A percentile compares a stretch with the other conserved stretches of the same genome.
phyloP scores from a whole-genome alignment of 2,329 filamentous ascomycete genomes.

The Rhytidhysteron rufulum region DNA sequence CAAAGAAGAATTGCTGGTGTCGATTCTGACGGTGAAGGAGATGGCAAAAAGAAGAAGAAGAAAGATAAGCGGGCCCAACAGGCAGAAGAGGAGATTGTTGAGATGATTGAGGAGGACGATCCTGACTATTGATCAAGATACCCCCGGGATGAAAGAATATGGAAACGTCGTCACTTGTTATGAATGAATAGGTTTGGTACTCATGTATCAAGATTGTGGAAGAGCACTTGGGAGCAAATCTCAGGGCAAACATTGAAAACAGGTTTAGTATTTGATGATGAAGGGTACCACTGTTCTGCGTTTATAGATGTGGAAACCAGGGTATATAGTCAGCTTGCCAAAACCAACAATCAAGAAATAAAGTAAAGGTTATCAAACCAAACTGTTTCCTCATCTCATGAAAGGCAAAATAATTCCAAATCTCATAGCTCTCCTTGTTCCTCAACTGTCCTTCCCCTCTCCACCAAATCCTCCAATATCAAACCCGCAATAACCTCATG shows the following conservation, averaged over 20 bases:
- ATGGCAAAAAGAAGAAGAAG: conserved; percentile 27
- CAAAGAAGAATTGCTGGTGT: conserved; percentile 27
- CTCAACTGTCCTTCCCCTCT: neutral
- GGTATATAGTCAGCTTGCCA: too few species aligned
- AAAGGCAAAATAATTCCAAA: neutral
- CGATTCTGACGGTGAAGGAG: conserved; percentile 17
- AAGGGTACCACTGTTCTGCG: neutral
- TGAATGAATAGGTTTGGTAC: too few species aligned
- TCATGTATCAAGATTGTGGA: too few species aligned
- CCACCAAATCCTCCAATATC: conserved; percentile 15
- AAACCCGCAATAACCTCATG: conserved; percentile 21
- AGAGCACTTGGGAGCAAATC: neutral
- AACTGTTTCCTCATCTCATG: too few species aligned
- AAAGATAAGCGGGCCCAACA: conserved; percentile 11
- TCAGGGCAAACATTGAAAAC: neutral
- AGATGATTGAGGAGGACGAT: conserved; percentile 11
- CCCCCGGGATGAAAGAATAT: too few species aligned
- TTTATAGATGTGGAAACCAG: too few species aligned
- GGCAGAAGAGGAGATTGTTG: conserved; percentile 11
- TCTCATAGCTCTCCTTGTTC: neutral
- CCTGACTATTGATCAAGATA: too few species aligned
- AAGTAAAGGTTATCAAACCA: neutral
- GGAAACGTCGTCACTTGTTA: too few species aligned
- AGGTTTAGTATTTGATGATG: neutral
- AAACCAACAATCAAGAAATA: neutral